Evolutionary conservation across 2,329 filamentous ascomycete species (phyloP).

Genomic region (Stemphylium beticola): DNA sequence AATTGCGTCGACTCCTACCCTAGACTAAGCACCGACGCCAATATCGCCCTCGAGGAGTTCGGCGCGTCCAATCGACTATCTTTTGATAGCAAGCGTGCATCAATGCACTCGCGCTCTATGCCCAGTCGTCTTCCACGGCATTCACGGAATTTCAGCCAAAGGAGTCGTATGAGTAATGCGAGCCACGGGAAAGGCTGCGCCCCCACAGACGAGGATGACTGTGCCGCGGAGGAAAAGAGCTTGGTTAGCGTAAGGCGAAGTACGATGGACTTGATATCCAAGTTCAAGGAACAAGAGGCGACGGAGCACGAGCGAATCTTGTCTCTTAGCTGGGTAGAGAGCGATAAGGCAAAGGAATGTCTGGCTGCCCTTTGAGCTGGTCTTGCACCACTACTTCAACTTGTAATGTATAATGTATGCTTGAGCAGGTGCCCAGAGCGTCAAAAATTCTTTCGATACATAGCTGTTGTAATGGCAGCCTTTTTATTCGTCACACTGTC

Average conservation of each 20-base stretch:
- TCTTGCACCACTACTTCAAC: too few species aligned
- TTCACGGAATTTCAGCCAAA: constrained; percentile 28
- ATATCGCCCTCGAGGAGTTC: constrained; percentile 23
- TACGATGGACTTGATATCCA: constrained; percentile 50
- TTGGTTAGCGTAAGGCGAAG: constrained; percentile 48
- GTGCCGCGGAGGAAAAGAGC: constrained; percentile 30
- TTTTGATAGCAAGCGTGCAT: constrained; percentile 23
- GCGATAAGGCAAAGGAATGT: constrained; percentile 2
- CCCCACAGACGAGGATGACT: constrained; percentile 20
- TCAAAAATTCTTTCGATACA: too few species aligned
- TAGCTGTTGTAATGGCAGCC: too few species aligned
- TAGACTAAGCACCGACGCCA: constrained; percentile 27
- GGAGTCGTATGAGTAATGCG: constrained; percentile 27
- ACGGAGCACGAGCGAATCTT: constrained; percentile 42
- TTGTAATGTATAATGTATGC: background rate
- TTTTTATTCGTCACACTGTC: too few species aligned
- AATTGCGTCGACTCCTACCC: constrained; percentile 39
- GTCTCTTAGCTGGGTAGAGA: constrained; percentile 26
- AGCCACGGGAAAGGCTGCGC: constrained; percentile 28
- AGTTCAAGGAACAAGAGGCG: constrained; percentile 46
- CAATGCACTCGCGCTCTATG: constrained; percentile 22
- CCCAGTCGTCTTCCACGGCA: constrained; percentile 21
- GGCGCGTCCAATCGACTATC: constrained; percentile 22
- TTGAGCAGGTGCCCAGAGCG: background rate
- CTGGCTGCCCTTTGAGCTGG: constrained; percentile 6